Evolutionary conservation across 441 rosid species (phyloP).

Genomic region (Bruguiera hainesii): DNA sequence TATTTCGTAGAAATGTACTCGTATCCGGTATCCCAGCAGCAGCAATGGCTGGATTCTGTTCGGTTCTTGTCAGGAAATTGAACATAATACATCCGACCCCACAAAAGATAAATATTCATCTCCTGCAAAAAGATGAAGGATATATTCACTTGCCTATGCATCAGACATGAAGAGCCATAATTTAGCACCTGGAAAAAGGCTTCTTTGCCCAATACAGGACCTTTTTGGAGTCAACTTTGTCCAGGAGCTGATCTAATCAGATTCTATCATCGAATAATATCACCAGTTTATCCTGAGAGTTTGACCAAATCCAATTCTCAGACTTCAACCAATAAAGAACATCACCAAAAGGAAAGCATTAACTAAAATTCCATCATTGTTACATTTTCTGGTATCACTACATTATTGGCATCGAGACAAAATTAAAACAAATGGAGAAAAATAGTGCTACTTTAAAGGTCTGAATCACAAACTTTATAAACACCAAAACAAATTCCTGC

Average conservation of each 20-base stretch:
- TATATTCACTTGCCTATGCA: neutral
- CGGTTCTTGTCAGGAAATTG: neutral
- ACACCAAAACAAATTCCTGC: conserved; percentile 1
- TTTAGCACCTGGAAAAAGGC: no score
- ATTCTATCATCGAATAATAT: no score
- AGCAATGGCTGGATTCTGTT: no score
- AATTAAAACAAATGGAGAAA: conserved; percentile 18
- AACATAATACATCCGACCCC: neutral
- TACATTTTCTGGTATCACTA: neutral
- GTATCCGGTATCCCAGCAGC: neutral
- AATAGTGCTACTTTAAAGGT: conserved; percentile 17
- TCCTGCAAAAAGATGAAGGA: neutral
- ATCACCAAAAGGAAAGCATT: no score
- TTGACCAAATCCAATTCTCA: no score
- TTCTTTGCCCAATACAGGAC: no score
- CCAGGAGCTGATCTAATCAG: no score
- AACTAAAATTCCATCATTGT: no score
- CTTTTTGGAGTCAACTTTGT: no score
- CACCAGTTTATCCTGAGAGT: no score
- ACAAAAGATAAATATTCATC: neutral
- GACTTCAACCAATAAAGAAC: no score
- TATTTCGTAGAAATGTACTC: conserved; percentile 1
- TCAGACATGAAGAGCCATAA: no score
- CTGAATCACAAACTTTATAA: conserved; percentile 24
- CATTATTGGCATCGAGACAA: neutral